Conservation (phyloP, 192 early-diverging fungal species). For the Haplosporangium gracile region DNA sequence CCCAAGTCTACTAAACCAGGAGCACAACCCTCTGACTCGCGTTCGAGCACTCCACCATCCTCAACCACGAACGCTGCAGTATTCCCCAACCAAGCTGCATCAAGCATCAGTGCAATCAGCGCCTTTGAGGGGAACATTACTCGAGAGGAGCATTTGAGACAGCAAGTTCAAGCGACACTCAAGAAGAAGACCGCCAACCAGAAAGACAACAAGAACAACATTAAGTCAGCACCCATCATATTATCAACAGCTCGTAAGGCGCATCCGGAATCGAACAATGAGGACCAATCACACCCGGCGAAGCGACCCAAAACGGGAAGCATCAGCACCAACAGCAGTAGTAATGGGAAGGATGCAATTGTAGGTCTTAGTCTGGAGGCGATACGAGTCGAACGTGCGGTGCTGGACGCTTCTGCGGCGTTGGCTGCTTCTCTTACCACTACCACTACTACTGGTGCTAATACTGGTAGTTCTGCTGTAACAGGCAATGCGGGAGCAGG, state of each 20-base stretch:
- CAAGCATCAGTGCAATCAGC: background rate
- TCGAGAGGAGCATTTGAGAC: constrained; percentile 18
- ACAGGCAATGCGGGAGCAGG: background rate
- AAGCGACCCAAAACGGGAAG: constrained; percentile 20
- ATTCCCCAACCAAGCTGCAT: background rate
- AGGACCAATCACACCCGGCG: constrained; percentile 10
- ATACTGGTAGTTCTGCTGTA: background rate
- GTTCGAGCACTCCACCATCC: background rate
- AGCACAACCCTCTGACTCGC: background rate
- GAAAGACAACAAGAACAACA: background rate
- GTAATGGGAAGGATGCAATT: background rate
- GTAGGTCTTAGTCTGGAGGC: constrained; percentile 20
- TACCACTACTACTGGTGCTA: no score
- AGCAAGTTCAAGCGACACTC: background rate
- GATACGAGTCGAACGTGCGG: constrained; percentile 21
- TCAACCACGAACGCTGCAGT: background rate
- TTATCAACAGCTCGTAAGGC: constrained; percentile 4
- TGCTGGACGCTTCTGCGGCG: background rate
- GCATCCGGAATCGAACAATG: background rate
- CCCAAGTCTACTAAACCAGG: background rate
- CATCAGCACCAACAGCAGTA: no score
- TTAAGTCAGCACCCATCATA: constrained; percentile 6
- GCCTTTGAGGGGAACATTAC: background rate
- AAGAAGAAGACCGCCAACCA: background rate
- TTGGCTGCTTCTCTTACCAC: background rate